phyloP scores from a whole-genome alignment of 768 basidiomycete species.

The Termitomyces sp. region DNA sequence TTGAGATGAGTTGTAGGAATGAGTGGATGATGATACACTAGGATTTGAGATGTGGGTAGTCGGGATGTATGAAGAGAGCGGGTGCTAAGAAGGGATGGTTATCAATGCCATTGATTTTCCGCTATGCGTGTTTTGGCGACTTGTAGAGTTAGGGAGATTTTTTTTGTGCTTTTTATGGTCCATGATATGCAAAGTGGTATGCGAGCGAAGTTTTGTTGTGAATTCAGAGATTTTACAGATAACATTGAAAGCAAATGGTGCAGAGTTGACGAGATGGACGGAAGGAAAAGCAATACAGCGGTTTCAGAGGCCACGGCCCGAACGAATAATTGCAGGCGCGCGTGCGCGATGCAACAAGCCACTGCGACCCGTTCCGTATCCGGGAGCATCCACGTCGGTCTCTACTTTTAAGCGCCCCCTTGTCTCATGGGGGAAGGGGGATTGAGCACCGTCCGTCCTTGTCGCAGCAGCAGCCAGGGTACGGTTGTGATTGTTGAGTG shows the following conservation, averaged over 20 bases:
- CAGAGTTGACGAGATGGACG: neutral
- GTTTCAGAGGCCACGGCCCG: slow-evolving; percentile 12
- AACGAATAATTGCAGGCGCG: slow-evolving; percentile 7
- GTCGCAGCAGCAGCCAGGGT: slow-evolving; percentile 16
- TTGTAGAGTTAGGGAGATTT: neutral
- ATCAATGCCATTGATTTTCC: slow-evolving; percentile 6
- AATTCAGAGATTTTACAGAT: slow-evolving; percentile 1
- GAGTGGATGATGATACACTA: slow-evolving; percentile 7
- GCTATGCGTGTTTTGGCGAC: neutral
- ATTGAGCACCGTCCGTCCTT: slow-evolving; percentile 17
- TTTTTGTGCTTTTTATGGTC: neutral
- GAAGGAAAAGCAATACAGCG: neutral
- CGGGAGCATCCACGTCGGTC: slow-evolving; percentile 49
- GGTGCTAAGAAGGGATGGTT: neutral
- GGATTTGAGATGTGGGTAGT: slow-evolving; percentile 1
- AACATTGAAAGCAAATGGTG: slow-evolving; percentile 4
- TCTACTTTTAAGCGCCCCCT: slow-evolving; percentile 53
- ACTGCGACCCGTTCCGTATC: slow-evolving; percentile 59
- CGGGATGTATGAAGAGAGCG: neutral
- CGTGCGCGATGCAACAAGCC: slow-evolving; percentile 47
- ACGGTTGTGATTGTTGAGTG: slow-evolving; percentile 21
- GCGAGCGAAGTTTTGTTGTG: slow-evolving; percentile 1
- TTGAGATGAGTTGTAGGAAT: slow-evolving; percentile 11
- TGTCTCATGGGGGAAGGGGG: slow-evolving; percentile 23
- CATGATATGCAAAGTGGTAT: slow-evolving; percentile 7